Conservation (phyloP, 2,329 filamentous ascomycete genomes). For the Cylindrodendrum hubeiense region DNA sequence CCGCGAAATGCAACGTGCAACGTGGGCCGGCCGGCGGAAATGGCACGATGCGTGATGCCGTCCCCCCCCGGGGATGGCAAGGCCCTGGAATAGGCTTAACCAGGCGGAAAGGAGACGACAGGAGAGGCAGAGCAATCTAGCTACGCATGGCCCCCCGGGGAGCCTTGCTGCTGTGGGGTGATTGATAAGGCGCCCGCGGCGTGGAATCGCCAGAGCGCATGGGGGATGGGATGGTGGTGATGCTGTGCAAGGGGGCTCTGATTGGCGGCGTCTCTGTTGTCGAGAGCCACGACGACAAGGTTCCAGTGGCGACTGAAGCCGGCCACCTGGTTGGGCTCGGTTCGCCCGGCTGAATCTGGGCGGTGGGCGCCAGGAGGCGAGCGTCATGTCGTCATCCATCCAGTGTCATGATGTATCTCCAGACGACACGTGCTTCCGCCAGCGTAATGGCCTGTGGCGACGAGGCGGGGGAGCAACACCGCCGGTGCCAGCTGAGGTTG, state of each 20-base stretch:
- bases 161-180: slow-evolving; percentile 28
- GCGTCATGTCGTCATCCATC: neutral
- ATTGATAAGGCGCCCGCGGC: slow-evolving; percentile 27
- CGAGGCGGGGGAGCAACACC: neutral
- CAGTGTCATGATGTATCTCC: neutral
- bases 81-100: neutral
- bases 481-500: neutral
- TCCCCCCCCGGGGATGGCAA: slow-evolving; percentile 1
- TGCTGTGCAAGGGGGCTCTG: neutral
- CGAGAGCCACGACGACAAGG: neutral
- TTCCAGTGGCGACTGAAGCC: neutral
- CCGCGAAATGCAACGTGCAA: slow-evolving; percentile 47
- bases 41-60: slow-evolving; percentile 38
- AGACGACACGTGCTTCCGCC: neutral
- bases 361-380: neutral
- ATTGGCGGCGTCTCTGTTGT: neutral
- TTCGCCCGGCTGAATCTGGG: neutral
- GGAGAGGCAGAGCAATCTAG: neutral
- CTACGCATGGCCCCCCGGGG: neutral
- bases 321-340: no score
- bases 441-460: neutral
- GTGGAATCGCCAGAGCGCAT: slow-evolving; percentile 23
- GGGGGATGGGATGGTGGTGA: neutral
- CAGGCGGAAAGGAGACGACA: neutral
- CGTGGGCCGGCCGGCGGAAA: slow-evolving; percentile 37